Percentiles rank a stretch among this genome's conserved stretches.
Conservation (phyloP, 768 basidiomycete species). For the Jaapia argillacea region DNA sequence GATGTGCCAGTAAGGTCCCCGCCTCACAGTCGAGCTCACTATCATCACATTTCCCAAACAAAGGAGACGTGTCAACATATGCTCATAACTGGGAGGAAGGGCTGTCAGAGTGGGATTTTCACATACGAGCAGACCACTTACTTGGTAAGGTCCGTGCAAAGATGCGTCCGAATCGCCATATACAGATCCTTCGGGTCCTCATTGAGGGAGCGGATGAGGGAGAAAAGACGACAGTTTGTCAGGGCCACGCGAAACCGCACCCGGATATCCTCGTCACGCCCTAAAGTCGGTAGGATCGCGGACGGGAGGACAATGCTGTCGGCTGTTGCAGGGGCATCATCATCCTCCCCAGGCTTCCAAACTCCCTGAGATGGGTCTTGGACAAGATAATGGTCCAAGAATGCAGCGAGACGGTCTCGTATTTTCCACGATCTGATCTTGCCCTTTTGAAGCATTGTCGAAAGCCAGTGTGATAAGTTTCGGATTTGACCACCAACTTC, state of each 20-base stretch:
- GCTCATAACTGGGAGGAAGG: conserved; percentile 50
- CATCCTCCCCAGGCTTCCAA: conserved; percentile 31
- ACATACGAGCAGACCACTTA: conserved; percentile 22
- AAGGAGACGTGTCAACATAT: conserved; percentile 63
- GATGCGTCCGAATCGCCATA: conserved; percentile 29
- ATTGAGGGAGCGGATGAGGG: conserved; percentile 28
- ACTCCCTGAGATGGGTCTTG: conserved; percentile 42
- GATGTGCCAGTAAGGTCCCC: conserved; percentile 83
- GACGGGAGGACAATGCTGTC: conserved; percentile 34
- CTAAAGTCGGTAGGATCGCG: conserved; percentile 39
- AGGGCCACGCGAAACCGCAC: conserved; percentile 72
- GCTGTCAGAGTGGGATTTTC: conserved; percentile 2
- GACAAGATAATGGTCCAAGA: conserved; percentile 56
- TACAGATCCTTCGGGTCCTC: conserved; percentile 32
- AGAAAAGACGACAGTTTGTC: conserved; percentile 48
- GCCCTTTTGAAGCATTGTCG: conserved; percentile 27
- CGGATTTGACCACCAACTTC: conserved; percentile 33
- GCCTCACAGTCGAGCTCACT: conserved; percentile 62
- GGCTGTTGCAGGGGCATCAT: conserved; percentile 17
- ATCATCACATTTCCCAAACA: conserved; percentile 73
- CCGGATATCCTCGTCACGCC: conserved; percentile 68
- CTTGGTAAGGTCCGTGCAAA: conserved; percentile 38
- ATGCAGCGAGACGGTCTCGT: conserved; percentile 52
- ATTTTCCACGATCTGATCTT: conserved; percentile 53
- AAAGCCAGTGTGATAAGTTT: conserved; percentile 45